Percentiles rank a stretch among this genome's conserved stretches.
These are phyloP conservation scores for Clonostachys chloroleuca DNA, from an alignment of 2,329 filamentous ascomycete species.

Conservation along the genomic window DNA sequence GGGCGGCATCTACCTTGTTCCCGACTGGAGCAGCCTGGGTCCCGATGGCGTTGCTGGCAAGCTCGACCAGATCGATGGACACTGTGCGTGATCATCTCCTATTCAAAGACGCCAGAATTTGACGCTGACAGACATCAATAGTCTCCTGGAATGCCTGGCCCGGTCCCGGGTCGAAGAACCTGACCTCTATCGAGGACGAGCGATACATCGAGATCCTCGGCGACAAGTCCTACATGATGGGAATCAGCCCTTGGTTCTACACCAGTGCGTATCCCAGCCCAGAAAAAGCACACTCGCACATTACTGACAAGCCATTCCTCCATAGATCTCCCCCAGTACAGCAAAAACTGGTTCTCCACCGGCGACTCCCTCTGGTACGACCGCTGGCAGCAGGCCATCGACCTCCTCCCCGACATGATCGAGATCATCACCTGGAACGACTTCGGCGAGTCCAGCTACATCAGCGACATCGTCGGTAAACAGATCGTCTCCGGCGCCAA, in stretches of 20 bases:
- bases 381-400: slow-evolving; percentile 49
- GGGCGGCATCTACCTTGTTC: slow-evolving; percentile 33
- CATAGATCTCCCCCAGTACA: slow-evolving; percentile 42
- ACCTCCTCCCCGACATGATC: slow-evolving; percentile 39
- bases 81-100: slow-evolving; percentile 7
- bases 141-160: slow-evolving; percentile 36
- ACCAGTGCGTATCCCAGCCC: slow-evolving; percentile 20
- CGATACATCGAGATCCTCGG: slow-evolving; percentile 23
- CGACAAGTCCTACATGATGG: slow-evolving; percentile 43
- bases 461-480: slow-evolving; percentile 35
- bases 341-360: slow-evolving; percentile 60
- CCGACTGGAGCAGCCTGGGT: slow-evolving; percentile 32
- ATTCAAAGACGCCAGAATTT: too few relatives aligned
- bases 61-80: slow-evolving; percentile 12
- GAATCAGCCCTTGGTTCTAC: slow-evolving; percentile 56
- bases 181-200: slow-evolving; percentile 24
- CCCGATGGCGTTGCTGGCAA: slow-evolving; percentile 12
- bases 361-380: slow-evolving; percentile 58
- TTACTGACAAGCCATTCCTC: too few relatives aligned
- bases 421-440: slow-evolving; percentile 47
- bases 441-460: slow-evolving; percentile 51
- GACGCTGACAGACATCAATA: slow-evolving; percentile 5
- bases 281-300: too few relatives aligned
- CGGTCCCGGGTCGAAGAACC: slow-evolving; percentile 14
- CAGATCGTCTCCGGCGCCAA: slow-evolving; percentile 36